These are phyloP conservation scores for Xylaria sp. DNA, from an alignment of 495 filamentous ascomycete genomes.

Conservation along the genomic window DNA sequence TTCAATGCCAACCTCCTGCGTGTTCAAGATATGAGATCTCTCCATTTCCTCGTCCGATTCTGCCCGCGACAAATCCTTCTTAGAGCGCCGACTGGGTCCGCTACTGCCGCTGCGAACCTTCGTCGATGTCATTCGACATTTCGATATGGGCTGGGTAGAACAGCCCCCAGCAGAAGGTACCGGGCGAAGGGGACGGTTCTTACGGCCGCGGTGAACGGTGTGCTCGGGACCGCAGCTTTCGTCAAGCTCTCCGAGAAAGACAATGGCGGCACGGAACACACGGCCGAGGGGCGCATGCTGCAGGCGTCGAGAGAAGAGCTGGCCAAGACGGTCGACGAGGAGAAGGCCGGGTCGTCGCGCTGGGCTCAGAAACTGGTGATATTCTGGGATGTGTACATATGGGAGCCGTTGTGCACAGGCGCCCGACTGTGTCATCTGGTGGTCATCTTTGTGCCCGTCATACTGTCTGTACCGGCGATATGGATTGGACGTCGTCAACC, in stretches of 20 bases:
- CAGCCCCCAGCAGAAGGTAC: slow-evolving; percentile 10
- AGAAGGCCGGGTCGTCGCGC: slow-evolving; percentile 62
- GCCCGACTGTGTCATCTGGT: slow-evolving; percentile 84
- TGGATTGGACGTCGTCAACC: slow-evolving; percentile 73
- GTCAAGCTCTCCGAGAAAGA: slow-evolving; percentile 73
- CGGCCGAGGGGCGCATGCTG: slow-evolving; percentile 84
- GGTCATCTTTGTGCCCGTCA: slow-evolving; percentile 89
- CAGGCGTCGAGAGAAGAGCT: slow-evolving; percentile 80
- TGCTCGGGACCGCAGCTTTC: slow-evolving; percentile 64
- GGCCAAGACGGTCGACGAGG: slow-evolving; percentile 65
- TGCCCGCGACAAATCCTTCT: slow-evolving; percentile 34
- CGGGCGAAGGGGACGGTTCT: slow-evolving; percentile 41
- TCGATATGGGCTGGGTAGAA: slow-evolving; percentile 11
- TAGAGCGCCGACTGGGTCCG: slow-evolving; percentile 27
- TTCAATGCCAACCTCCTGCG: background rate
- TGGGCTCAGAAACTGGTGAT: slow-evolving; percentile 62
- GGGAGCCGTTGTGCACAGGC: slow-evolving; percentile 89
- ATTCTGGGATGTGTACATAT: slow-evolving; percentile 73
- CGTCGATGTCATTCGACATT: slow-evolving; percentile 34
- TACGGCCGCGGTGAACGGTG: slow-evolving; percentile 59
- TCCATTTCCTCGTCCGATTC: slow-evolving; percentile 36
- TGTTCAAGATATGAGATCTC: slow-evolving; percentile 38
- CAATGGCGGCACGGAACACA: slow-evolving; percentile 65
- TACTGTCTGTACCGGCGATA: slow-evolving; percentile 77
- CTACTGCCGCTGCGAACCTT: slow-evolving; percentile 17